Evolutionary conservation across 768 basidiomycete genomes (phyloP).

Genomic region (Pleurotus platypus): DNA sequence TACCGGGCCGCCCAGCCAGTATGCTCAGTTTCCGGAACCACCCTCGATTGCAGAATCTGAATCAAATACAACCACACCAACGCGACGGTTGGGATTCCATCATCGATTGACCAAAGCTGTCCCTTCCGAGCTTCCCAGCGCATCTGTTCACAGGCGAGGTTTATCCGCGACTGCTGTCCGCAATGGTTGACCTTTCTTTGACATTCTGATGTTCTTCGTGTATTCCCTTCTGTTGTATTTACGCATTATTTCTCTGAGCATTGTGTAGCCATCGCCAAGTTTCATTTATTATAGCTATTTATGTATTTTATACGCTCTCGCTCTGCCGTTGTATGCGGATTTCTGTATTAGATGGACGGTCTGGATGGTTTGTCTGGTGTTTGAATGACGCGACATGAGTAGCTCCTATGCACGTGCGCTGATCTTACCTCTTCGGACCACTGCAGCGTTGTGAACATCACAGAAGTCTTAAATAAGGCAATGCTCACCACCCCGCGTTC

Average conservation of each 20-base stretch:
- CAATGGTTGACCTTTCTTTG: constrained; percentile 26
- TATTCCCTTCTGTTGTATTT: constrained; percentile 9
- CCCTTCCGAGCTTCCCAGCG: constrained; percentile 30
- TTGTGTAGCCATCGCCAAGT: constrained; percentile 1
- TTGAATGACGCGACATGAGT: too few species aligned
- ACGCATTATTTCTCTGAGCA: constrained; percentile 1
- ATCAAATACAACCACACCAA: constrained; percentile 48
- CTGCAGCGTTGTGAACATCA: background rate
- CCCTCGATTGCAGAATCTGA: constrained; percentile 40
- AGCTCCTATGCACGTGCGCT: background rate
- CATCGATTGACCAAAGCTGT: constrained; percentile 54
- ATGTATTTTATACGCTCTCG: constrained; percentile 8
- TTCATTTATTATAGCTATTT: constrained; percentile 7
- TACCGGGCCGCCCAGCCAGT: constrained; percentile 66
- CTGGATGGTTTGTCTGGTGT: too few species aligned
- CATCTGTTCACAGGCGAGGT: constrained; percentile 45
- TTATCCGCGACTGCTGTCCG: constrained; percentile 50
- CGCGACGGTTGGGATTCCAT: constrained; percentile 67
- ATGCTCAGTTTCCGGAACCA: constrained; percentile 71
- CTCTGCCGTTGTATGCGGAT: too few species aligned
- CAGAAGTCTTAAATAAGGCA: background rate
- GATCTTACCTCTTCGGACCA: background rate
- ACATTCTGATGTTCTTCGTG: constrained; percentile 4
- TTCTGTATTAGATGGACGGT: too few species aligned
- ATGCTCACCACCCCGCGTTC: constrained; percentile 19